A percentile compares a stretch with the other conserved stretches of the same genome.
Evolutionary conservation across 805 yeast genomes (phyloP).

Genomic region (Lachancea lanzarotensis): DNA sequence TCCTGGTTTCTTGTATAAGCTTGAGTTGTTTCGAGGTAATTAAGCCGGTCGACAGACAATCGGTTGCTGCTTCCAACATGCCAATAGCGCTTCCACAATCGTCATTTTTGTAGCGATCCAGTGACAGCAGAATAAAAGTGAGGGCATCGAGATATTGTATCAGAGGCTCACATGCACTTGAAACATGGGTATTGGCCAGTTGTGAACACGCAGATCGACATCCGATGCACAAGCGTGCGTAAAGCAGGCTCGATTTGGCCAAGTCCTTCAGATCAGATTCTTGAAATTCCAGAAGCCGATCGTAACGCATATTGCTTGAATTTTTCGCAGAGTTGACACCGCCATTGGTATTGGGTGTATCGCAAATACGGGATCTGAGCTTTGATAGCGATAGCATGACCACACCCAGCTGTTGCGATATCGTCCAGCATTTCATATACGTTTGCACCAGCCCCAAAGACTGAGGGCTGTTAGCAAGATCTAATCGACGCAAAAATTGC

Average conservation of each 20-base stretch:
- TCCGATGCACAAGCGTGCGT: constrained; percentile 27
- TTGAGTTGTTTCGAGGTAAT: constrained; percentile 8
- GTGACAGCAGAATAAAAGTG: constrained; percentile 22
- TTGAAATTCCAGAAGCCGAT: constrained; percentile 26
- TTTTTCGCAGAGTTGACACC: background rate
- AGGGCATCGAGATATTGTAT: constrained; percentile 21
- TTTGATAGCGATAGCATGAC: constrained; percentile 29
- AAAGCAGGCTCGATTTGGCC: constrained; percentile 21
- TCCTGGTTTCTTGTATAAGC: constrained; percentile 5
- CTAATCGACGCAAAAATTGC: constrained; percentile 8
- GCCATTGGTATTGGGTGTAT: background rate
- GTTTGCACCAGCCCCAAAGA: constrained; percentile 5
- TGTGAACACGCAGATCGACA: constrained; percentile 17
- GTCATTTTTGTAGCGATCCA: constrained; percentile 24
- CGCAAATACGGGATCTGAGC: constrained; percentile 21
- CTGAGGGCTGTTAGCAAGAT: constrained; percentile 1
- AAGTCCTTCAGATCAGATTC: constrained; percentile 25
- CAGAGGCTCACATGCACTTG: constrained; percentile 6
- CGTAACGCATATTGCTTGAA: constrained; percentile 10
- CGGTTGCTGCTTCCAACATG: constrained; percentile 22
- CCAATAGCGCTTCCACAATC: constrained; percentile 28
- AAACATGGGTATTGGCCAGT: background rate
- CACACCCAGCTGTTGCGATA: constrained; percentile 27
- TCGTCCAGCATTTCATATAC: constrained; percentile 6
- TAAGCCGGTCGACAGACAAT: constrained; percentile 11